Base-by-base conservation (phyloP, 2,329 filamentous ascomycete genomes). In the Diaporthe batatas region DNA sequence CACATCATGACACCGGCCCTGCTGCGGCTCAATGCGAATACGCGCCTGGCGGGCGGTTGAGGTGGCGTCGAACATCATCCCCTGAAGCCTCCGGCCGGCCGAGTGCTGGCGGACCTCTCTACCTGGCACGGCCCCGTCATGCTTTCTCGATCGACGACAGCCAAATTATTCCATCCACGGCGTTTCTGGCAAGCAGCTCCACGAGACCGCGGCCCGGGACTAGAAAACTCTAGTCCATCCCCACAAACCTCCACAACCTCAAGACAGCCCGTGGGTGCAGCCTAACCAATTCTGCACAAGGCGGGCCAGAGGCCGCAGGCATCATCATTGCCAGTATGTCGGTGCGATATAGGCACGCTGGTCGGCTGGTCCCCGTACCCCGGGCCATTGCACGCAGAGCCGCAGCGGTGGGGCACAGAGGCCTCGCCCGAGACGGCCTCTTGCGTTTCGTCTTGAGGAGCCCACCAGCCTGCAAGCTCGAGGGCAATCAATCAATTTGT, bases 241-340 rank as follows among this genome's bases (percentile, higher is more conserved):
- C 62, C 44, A 65, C 62, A 67, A n/a, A 67, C 62, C 62, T 67
- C 62, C 62, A 29, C 62, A 67, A 21, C 32, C n/a, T 53, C 47
- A 67, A 25, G 25, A 65, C 62, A 39, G 62, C 29, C 29, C 44
- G 21, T 51, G 29, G 44, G 21, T 10, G n/a, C n/a, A 53, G 32
- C 62, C 32, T 67, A 67, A 53, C 62, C 47, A n/a, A 32, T 67
- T 67, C 29, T 67, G 62, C 47, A 16, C 62, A 25, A 67, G 32
- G 32, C 29, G 23, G 62, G 29, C 32, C n/a, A 16, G 18, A 34
- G 62, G 62, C 14, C 14, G 32, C 62, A 67, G 47, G 62, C 62
- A 67, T 67, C 44, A 67, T 67, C 62, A 67, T 32, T 67, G 62
- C 47, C 44, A 39, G 32, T 53, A 67, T 67, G 14, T 49, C 62